Base-by-base conservation (phyloP, 345 rosid species). In the Acer saccharum region DNA sequence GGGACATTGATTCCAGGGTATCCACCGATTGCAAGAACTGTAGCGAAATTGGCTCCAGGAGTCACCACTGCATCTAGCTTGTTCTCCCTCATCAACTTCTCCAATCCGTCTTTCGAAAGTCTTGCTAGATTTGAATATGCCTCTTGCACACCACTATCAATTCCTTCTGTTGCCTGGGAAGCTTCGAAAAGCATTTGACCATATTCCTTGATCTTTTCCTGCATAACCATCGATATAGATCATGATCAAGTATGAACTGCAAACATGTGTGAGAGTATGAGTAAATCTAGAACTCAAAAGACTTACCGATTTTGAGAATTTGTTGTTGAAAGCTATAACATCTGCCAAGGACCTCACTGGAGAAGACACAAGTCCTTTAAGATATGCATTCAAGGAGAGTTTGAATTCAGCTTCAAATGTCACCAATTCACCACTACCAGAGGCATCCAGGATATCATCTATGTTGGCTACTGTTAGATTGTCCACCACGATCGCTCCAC, bases 1-100 rank as follows among this genome's bases (percentile, higher is more conserved):
- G 90, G 90, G 6, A 87, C 86, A 58, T 13, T 78, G 2, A 85
- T 79, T 54, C 87, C 88, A 0, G 88, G 87, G n/a, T 14, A 81
- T 66, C 86, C 87, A 67, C 85, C 88, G 2, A 52, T 74, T 50
- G 84, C 88, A 1, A 87, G 79, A 64, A 81, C 50, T 21, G 27
- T 6, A 0, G 50, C 16, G 21, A 12, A 2, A 9, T 32, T 2
- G 21, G 43, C 4, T 21, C 73, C 57, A 0, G 76, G 73, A 6
- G 72, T 65, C 58, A 83, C 76, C 68, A 85, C 10, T 9, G 88
- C 84, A 52, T 85, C 90, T 25, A 85, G 78, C 18, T 81, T 78
- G 21, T 85, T 55, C 4, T 80, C 65, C 55, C 52, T 32, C 76
- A 82, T 80, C 75, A 80, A 8, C 60, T 78, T 84, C 78, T 78